phyloP scores from a whole-genome alignment of 768 basidiomycete species.

The Podaxis sp. region DNA sequence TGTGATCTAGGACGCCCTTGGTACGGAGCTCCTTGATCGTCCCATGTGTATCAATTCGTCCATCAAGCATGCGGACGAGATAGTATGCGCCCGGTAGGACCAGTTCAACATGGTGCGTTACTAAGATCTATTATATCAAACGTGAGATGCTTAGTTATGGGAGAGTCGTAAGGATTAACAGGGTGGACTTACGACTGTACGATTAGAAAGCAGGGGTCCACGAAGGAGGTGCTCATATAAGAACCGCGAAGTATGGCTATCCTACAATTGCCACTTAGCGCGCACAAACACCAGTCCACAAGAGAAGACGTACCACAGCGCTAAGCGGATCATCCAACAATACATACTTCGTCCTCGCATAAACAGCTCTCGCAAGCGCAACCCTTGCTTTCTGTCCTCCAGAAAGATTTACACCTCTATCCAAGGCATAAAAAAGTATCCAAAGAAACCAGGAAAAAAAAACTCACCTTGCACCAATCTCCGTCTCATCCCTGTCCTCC shows the following conservation, averaged over 20 bases:
- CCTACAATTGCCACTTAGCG: conserved; percentile 18
- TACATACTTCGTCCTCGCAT: conserved; percentile 66
- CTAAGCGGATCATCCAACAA: conserved; percentile 80
- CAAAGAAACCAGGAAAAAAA: no score
- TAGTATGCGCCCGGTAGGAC: no score
- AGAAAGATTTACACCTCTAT: conserved; percentile 68
- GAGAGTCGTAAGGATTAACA: neutral
- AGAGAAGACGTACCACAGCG: conserved; percentile 59
- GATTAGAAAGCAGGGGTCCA: conserved; percentile 31
- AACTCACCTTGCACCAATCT: conserved; percentile 70
- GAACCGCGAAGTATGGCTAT: conserved; percentile 34
- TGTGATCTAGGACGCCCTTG: no score
- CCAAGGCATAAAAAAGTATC: no score
- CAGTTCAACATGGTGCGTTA: no score
- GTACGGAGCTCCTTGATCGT: no score
- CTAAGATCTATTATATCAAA: no score
- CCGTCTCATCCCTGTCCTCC: conserved; percentile 84
- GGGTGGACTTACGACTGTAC: conserved; percentile 28
- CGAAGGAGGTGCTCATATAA: conserved; percentile 32
- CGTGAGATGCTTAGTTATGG: no score
- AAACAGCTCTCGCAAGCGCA: conserved; percentile 81
- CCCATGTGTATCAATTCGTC: conserved; percentile 76
- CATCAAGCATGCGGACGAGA: conserved; percentile 77
- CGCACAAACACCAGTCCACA: neutral
- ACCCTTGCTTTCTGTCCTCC: conserved; percentile 88